Evolutionary conservation across 1,139 yeast species (phyloP).

Genomic region (Blastobotrys ciferrii): DNA sequence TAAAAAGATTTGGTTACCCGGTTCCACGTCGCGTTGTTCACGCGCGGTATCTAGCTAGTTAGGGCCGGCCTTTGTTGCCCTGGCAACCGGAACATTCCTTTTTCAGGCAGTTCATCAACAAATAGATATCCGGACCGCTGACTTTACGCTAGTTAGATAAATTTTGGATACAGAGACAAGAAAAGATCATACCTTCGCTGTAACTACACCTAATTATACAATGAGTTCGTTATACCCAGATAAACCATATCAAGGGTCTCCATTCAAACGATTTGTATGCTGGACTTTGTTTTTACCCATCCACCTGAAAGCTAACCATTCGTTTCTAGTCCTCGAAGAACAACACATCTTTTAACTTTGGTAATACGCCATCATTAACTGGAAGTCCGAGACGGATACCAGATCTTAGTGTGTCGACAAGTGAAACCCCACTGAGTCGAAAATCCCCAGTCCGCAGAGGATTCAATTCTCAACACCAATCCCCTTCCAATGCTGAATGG

Average conservation of each 20-base stretch:
- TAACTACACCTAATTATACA: not conserved
- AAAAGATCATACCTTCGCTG: not conserved
- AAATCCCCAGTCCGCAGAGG: slow-evolving; percentile 1
- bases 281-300: not conserved
- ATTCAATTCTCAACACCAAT: not conserved
- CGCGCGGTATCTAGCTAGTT: too few species aligned
- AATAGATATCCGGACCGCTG: too few species aligned
- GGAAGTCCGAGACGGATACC: slow-evolving; percentile 1
- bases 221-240: slow-evolving; percentile 20
- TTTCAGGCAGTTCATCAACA: slow-evolving; percentile 1
- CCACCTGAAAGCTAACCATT: not conserved
- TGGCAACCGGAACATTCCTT: not conserved
- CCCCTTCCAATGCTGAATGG: not conserved
- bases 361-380: not conserved
- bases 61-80: not conserved
- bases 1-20: too few species aligned
- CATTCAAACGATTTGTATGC: slow-evolving; percentile 11
- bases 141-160: too few species aligned
- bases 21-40: too few species aligned
- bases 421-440: slow-evolving; percentile 11
- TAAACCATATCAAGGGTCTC: slow-evolving; percentile 10
- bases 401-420: slow-evolving; percentile 1
- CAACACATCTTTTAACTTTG: not conserved
- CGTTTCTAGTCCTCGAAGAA: not conserved
- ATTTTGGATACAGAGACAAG: not conserved